Percentiles rank a stretch among this genome's conserved stretches.
Conservation (phyloP, 768 basidiomycete species). For the Crucibulum laeve region DNA sequence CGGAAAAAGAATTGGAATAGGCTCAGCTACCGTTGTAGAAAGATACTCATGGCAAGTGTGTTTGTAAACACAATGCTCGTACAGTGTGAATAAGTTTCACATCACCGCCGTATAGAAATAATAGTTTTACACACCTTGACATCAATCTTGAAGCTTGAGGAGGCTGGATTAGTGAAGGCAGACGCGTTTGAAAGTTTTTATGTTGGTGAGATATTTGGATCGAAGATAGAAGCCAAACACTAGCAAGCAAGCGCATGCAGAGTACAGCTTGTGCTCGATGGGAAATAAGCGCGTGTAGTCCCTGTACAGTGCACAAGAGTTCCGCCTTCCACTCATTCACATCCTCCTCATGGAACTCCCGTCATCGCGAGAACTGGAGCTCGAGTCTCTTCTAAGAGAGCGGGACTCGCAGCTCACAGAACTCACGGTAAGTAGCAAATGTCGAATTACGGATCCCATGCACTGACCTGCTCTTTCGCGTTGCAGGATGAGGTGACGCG, state of each 20-base stretch:
- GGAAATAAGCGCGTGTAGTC: too few relatives aligned
- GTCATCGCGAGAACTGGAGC: conserved; percentile 71
- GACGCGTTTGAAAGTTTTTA: too few relatives aligned
- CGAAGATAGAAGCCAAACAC: too few relatives aligned
- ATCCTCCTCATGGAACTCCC: conserved; percentile 58
- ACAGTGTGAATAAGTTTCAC: conserved; percentile 73
- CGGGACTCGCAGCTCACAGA: conserved; percentile 70
- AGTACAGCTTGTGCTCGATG: too few relatives aligned
- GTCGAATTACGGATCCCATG: conserved; percentile 4
- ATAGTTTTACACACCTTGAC: conserved; percentile 11
- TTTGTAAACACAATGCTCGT: conserved; percentile 44
- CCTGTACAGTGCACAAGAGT: background rate
- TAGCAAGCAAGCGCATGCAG: too few relatives aligned
- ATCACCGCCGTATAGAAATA: conserved; percentile 35
- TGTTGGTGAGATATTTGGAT: too few relatives aligned
- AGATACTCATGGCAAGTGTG: conserved; percentile 46
- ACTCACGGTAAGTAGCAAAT: conserved; percentile 54
- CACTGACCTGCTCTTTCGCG: conserved; percentile 13
- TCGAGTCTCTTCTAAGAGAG: conserved; percentile 73
- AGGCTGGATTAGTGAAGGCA: background rate
- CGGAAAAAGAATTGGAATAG: conserved; percentile 12
- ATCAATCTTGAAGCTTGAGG: background rate
- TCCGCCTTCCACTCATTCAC: background rate
- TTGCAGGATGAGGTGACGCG: conserved; percentile 69
- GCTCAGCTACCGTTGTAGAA: conserved; percentile 89